Conservation (phyloP, 2,329 filamentous ascomycete species). For the Calycina marina region DNA sequence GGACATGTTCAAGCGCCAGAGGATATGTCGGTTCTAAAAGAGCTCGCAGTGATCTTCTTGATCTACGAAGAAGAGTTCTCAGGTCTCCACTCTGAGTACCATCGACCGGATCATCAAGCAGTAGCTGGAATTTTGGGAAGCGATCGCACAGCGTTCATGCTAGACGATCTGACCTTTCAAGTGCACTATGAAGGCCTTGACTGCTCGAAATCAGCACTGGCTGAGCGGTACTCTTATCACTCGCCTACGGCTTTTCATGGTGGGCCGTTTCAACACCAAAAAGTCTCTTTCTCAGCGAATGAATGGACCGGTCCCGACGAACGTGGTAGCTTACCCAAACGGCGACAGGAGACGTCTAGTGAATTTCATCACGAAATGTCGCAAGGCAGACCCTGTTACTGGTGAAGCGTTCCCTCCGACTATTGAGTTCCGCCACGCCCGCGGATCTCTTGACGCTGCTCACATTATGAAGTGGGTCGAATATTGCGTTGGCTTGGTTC, state of each 20-base stretch:
- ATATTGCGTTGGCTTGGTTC: slow-evolving; percentile 13
- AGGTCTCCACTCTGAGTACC: slow-evolving; percentile 12
- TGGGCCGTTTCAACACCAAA: background rate
- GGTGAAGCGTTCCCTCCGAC: slow-evolving; percentile 6
- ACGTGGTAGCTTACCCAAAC: background rate
- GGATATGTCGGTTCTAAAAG: slow-evolving; percentile 8
- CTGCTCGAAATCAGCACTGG: background rate
- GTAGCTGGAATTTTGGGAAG: slow-evolving; percentile 7
- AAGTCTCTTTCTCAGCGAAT: background rate
- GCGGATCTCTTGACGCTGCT: slow-evolving; percentile 8
- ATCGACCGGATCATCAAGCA: slow-evolving; percentile 9
- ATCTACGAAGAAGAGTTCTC: slow-evolving; percentile 18
- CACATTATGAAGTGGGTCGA: slow-evolving; percentile 14
- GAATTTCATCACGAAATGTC: slow-evolving; percentile 9
- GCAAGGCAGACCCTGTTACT: background rate
- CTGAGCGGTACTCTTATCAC: background rate
- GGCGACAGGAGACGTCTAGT: slow-evolving; percentile 9
- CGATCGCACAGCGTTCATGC: slow-evolving; percentile 11
- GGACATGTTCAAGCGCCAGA: slow-evolving; percentile 15
- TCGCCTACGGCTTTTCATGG: too few species aligned
- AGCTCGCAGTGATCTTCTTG: slow-evolving; percentile 13
- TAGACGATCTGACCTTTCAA: too few species aligned
- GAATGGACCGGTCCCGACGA: background rate
- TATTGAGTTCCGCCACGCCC: slow-evolving; percentile 16
- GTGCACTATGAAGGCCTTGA: background rate